These are phyloP conservation scores for Trypanosoma congolense DNA, from an alignment of 208 protist genomes.

Conservation along the genomic window DNA sequence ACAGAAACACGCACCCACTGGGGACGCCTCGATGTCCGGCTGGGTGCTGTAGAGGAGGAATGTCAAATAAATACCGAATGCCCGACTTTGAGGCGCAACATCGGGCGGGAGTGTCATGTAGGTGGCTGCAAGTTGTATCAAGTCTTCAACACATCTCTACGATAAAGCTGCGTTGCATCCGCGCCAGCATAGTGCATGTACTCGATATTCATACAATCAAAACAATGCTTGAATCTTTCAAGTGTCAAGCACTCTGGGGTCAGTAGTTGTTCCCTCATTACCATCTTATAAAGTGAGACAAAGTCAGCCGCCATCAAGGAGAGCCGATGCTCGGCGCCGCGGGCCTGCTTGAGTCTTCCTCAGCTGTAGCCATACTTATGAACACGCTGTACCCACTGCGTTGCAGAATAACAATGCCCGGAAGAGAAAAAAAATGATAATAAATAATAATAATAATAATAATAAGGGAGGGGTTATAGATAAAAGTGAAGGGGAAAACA, in stretches of 20 bases:
- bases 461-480: too few species aligned
- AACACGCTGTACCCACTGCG: background rate
- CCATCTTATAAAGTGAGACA: constrained; percentile 35
- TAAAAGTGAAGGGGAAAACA: too few species aligned
- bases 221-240: constrained; percentile 45
- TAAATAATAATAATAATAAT: too few species aligned
- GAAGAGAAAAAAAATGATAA: too few species aligned
- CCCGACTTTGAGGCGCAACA: constrained; percentile 34
- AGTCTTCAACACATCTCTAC: constrained; percentile 28
- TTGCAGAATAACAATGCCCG: too few species aligned
- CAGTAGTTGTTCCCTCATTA: constrained; percentile 11
- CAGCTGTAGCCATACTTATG: background rate
- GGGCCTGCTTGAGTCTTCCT: background rate
- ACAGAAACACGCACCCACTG: constrained; percentile 6
- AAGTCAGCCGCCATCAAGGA: constrained; percentile 53
- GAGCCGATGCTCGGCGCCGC: constrained; percentile 19
- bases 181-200: constrained; percentile 71
- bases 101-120: constrained; percentile 56
- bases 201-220: constrained; percentile 43
- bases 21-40: constrained; percentile 20
- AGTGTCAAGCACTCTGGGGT: constrained; percentile 23
- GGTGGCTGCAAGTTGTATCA: constrained; percentile 54
- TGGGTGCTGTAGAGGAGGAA: constrained; percentile 69
- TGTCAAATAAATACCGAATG: constrained; percentile 55
- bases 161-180: constrained; percentile 42